Percentiles rank a stretch among this genome's conserved stretches.
Conservation (phyloP, 2,329 filamentous ascomycete species). For the Colletotrichum sp. region DNA sequence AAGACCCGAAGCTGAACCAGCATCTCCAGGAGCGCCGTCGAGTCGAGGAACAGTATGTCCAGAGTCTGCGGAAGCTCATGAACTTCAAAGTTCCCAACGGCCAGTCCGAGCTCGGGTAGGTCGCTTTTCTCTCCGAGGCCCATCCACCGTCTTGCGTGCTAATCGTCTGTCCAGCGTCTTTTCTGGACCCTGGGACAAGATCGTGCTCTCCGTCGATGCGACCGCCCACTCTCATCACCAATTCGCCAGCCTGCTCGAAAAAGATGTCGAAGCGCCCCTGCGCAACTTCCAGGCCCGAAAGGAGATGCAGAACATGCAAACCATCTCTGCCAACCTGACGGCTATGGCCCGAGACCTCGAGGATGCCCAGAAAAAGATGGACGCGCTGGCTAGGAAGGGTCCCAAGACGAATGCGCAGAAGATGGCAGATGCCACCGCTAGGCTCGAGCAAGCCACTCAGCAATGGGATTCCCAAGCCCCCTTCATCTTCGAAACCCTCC, state of each 20-base stretch:
- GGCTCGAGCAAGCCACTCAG: slow-evolving; percentile 77
- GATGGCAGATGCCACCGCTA: slow-evolving; percentile 74
- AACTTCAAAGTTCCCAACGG: slow-evolving; percentile 76
- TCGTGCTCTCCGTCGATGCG: slow-evolving; percentile 79
- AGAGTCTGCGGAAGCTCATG: slow-evolving; percentile 80
- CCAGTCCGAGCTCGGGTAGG: slow-evolving; percentile 85
- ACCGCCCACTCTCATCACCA: slow-evolving; percentile 84
- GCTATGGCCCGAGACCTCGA: slow-evolving; percentile 85
- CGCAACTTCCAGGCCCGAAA: slow-evolving; percentile 76
- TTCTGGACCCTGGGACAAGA: slow-evolving; percentile 86
- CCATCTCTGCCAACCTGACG: slow-evolving; percentile 81
- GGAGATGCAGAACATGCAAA: slow-evolving; percentile 82
- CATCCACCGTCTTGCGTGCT: neutral
- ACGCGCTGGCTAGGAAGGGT: slow-evolving; percentile 82
- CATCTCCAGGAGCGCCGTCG: slow-evolving; percentile 81
- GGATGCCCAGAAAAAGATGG: slow-evolving; percentile 81
- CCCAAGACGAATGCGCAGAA: slow-evolving; percentile 78
- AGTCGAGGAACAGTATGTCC: slow-evolving; percentile 89
- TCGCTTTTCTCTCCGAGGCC: slow-evolving; percentile 17
- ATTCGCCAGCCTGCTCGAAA: slow-evolving; percentile 82
- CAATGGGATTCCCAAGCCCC: slow-evolving; percentile 96
- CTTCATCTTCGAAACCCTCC: slow-evolving; percentile 91
- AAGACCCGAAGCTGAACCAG: slow-evolving; percentile 8
- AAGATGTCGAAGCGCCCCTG: slow-evolving; percentile 85
- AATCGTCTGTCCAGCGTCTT: slow-evolving; percentile 72